Conservation (phyloP, 805 yeast genomes). For the Candida nanaspora region DNA sequence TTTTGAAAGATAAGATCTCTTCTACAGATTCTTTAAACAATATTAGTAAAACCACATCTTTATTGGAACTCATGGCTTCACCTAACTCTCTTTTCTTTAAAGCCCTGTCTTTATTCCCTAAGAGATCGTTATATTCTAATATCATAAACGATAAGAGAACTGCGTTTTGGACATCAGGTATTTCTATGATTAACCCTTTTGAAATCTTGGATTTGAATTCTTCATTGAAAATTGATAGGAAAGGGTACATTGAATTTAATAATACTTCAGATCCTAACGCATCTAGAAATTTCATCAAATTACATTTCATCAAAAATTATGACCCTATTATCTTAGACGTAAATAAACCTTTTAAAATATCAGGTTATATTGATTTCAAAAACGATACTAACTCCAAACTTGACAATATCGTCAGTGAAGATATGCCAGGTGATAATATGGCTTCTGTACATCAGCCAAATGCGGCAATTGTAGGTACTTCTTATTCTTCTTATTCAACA, state of each 20-base stretch:
- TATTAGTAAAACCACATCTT: slow-evolving; percentile 28
- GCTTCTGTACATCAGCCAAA: too few species aligned
- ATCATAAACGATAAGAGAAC: slow-evolving; percentile 75
- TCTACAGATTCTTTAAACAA: slow-evolving; percentile 1
- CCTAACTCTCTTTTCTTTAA: slow-evolving; percentile 51
- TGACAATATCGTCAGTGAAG: slow-evolving; percentile 12
- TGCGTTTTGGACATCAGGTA: slow-evolving; percentile 78
- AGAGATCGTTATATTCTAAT: slow-evolving; percentile 62
- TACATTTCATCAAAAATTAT: slow-evolving; percentile 43
- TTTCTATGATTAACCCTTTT: slow-evolving; percentile 56
- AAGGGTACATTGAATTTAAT: slow-evolving; percentile 36
- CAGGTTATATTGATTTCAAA: slow-evolving; percentile 8
- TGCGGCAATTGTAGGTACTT: too few species aligned
- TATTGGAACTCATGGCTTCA: slow-evolving; percentile 60
- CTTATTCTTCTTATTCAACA: slow-evolving; percentile 11
- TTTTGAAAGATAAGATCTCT: slow-evolving; percentile 41
- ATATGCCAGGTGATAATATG: slow-evolving; percentile 11
- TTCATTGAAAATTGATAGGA: slow-evolving; percentile 27
- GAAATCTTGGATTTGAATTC: slow-evolving; percentile 26
- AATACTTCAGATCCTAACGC: slow-evolving; percentile 18
- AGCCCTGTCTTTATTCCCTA: slow-evolving; percentile 46
- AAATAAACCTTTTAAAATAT: slow-evolving; percentile 29
- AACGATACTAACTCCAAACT: not conserved
- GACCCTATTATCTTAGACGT: slow-evolving; percentile 52
- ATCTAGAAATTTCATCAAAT: slow-evolving; percentile 22